These are phyloP conservation scores for Salix udensis DNA, from an alignment of 345 rosid species.

Conservation along the genomic window DNA sequence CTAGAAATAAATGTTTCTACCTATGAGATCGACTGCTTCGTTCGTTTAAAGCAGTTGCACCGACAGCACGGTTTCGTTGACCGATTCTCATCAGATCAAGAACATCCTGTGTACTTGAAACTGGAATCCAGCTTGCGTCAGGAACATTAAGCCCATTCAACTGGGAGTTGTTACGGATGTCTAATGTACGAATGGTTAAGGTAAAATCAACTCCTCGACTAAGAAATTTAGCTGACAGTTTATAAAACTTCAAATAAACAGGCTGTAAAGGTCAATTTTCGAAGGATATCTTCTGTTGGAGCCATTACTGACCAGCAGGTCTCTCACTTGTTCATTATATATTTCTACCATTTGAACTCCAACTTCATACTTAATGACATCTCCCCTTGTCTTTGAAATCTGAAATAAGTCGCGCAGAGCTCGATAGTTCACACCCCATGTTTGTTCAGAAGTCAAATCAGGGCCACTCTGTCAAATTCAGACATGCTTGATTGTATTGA, in stretches of 20 bases:
- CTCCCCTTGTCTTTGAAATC: constrained; percentile 62
- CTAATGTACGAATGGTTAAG: constrained; percentile 73
- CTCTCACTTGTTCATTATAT: constrained; percentile 97
- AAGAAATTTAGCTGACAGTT: not conserved
- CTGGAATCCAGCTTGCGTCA: constrained; percentile 88
- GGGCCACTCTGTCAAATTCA: constrained; percentile 71
- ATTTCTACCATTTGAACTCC: constrained; percentile 99
- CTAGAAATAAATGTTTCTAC: constrained; percentile 25
- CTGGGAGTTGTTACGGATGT: constrained; percentile 86
- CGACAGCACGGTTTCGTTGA: constrained; percentile 88
- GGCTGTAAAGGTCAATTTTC: not conserved
- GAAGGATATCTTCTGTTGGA: constrained; percentile 92
- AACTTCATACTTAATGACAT: constrained; percentile 66
- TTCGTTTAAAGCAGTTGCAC: constrained; percentile 94
- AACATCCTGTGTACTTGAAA: constrained; percentile 77
- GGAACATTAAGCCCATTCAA: constrained; percentile 95
- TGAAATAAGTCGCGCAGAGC: constrained; percentile 85
- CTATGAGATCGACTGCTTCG: constrained; percentile 98
- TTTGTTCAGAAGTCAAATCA: constrained; percentile 60
- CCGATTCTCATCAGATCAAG: constrained; percentile 91
- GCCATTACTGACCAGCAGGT: constrained; percentile 82
- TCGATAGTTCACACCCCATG: constrained; percentile 97
- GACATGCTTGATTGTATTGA: not conserved
- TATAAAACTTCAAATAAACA: not conserved
- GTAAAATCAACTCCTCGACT: constrained; percentile 15